Evolutionary conservation across 768 basidiomycete species (phyloP), one percentile per base, ranked within the genome.

Genomic region (Boletus rufocinnamomeus): DNA sequence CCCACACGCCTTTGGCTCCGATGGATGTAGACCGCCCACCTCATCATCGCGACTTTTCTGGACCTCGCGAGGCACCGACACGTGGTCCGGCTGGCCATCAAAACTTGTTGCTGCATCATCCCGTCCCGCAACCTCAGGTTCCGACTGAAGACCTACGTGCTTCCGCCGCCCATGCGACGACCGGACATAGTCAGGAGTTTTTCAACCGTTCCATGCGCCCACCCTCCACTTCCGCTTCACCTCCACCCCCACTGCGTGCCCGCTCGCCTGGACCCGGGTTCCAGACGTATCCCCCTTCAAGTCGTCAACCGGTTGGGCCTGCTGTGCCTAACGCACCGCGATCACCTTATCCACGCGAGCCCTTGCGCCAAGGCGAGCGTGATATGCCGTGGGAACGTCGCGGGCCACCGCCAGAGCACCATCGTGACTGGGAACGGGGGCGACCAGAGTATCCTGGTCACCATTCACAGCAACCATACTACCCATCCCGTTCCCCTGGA

Each of bases 1-100:
- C 84, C 4, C 88, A 89, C 60, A 83, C 88, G 0, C 87, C 82
- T 2, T 77, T 93, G 25, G 91, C 90, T 6, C 90, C 91, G 0
- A 93, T 93, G 91, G 81, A 76, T 14, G 80, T 88, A 9, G 87
- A 89, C 53, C 79, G 84, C 7, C 82, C 83, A 28, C 64, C 69
- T 58, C 74, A 79, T 57, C 83, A 81, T 41, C 81, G 87, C 21
- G 86, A 88, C 55, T 84, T 84, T 63, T 78, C 81, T 28, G 75
- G 73, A 11, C 73, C 79, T 50, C 80, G 82, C 25, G 83, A 84
- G 0, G 68, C 50, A 0, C 50, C 64, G 30, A 69, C 72, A 37
- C 81, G 87, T 37, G 86, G 84, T 13, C 86, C 84, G 6, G 72
- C 77, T 4, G 82, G 83, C 16, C 82, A 83, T 60, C 83, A 80